A percentile compares a stretch with the other conserved stretches of the same genome.
Conservation (phyloP, 2,329 filamentous ascomycete genomes). For the Clonostachys rhizophaga region DNA sequence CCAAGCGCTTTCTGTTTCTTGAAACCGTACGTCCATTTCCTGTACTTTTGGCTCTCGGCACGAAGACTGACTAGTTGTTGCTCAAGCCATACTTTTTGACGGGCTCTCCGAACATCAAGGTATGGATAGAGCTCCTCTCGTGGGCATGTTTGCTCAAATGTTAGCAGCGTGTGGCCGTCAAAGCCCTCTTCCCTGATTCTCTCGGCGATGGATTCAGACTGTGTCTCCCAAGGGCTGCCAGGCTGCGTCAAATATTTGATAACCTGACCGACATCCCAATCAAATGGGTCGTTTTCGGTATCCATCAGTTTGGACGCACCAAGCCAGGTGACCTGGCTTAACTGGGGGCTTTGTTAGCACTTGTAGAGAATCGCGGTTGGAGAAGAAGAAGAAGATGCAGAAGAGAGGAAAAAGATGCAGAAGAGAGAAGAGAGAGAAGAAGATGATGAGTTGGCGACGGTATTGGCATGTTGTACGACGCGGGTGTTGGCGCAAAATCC, state of each 20-base stretch:
- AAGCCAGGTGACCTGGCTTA: not conserved
- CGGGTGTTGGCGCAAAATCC: too few relatives aligned
- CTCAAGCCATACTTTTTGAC: slow-evolving; percentile 52
- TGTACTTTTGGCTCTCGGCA: slow-evolving; percentile 43
- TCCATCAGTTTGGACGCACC: too few relatives aligned
- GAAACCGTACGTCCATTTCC: slow-evolving; percentile 2
- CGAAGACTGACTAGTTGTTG: slow-evolving; percentile 54
- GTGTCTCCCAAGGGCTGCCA: slow-evolving; percentile 41
- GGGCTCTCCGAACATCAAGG: slow-evolving; percentile 51
- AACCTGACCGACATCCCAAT: slow-evolving; percentile 67
- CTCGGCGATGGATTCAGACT: slow-evolving; percentile 45
- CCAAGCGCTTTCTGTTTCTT: not conserved
- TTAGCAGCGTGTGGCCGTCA: slow-evolving; percentile 60
- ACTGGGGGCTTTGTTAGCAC: not conserved
- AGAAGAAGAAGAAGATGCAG: too few relatives aligned
- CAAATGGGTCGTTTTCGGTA: slow-evolving; percentile 51
- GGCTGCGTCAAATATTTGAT: slow-evolving; percentile 59
- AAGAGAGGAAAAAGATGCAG: too few relatives aligned
- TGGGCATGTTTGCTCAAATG: slow-evolving; percentile 42
- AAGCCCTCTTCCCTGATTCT: slow-evolving; percentile 58
- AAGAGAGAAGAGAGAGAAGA: too few relatives aligned
- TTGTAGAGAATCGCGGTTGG: not conserved
- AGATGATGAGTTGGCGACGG: too few relatives aligned
- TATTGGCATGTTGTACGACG: too few relatives aligned
- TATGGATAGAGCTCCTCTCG: slow-evolving; percentile 45